Base-by-base conservation (phyloP, 2,329 filamentous ascomycete genomes). In the Phyllosticta citribraziliensis region DNA sequence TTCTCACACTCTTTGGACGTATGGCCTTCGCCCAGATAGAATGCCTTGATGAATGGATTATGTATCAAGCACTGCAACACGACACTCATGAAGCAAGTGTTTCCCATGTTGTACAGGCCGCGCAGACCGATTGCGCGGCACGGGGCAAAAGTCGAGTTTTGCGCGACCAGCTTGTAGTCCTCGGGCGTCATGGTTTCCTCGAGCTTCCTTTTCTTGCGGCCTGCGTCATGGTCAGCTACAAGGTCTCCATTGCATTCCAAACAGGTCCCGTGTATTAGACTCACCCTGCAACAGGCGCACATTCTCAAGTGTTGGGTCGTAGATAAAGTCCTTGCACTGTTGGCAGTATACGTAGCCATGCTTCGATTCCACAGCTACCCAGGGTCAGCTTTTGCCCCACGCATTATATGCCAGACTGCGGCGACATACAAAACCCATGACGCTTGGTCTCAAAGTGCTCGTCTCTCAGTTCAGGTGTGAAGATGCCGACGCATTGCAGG, bases 1-100 rank as follows among this genome's bases (percentile, higher is more conserved):
- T 67, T 70, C 58, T 79, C 77, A 72, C 94, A 97, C 22, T 90
- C 88, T 67, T 81, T 83, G 61, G 85, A 87, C 68, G 88, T 87
- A 73, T 99, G 93, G 0, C 92, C 91, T 71, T 96, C 92, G 51
- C 88, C 87, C 5, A 99, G 85, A 73, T 96, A 97, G 74, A 90
- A 97, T 67, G 93, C 92, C 63, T 90, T 86, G 30, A 99, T 82
- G 53, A 97, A 82, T 0, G 93, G 93, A 70, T 97, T 97, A 76
- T 97, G 93, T 60, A 97, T 83, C 67, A 99, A 86, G 61, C 88
- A 91, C 73, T 97, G 94, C 17, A 99, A 80, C 55, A 97, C 91
- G 30, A 97, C 93, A 68, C 94, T 96, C 82, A 97, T 93, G 75
- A 97, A 99, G 78, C 93, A 99, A 11, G 94, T 97, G 62, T 95